phyloP scores from a whole-genome alignment of 208 protist species.

The Naegleria lovaniensis region DNA sequence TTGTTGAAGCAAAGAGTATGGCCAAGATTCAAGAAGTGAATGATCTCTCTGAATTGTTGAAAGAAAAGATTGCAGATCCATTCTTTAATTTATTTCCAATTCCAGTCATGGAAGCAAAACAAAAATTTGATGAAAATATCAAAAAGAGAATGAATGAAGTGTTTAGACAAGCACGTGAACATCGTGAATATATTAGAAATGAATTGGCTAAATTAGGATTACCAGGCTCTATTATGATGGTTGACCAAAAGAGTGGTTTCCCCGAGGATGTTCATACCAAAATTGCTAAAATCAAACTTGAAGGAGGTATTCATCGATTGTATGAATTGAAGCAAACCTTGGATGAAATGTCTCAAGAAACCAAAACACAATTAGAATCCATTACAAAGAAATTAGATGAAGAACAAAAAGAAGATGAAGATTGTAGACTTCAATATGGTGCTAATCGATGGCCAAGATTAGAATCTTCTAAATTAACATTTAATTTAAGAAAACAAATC shows the following conservation, averaged over 20 bases:
- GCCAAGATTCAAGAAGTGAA: not conserved
- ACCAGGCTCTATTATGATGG: not conserved
- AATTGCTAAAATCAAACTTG: not conserved
- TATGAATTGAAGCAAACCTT: not conserved
- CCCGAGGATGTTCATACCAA: conserved; percentile 12
- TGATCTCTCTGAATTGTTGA: not conserved
- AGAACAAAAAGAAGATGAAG: conserved; percentile 19
- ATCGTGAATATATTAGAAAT: not conserved
- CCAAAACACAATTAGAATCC: not conserved
- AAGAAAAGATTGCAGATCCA: not conserved
- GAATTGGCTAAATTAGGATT: not conserved
- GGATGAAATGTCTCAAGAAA: not conserved
- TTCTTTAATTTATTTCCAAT: conserved; percentile 6
- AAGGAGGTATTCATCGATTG: not conserved
- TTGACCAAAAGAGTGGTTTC: conserved; percentile 13
- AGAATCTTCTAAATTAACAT: not conserved
- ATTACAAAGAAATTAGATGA: not conserved
- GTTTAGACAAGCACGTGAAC: not conserved
- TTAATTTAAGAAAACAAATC: not conserved
- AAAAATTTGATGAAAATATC: not conserved
- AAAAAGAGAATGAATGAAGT: not conserved
- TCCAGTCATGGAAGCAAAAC: conserved; percentile 7
- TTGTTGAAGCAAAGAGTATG: not conserved
- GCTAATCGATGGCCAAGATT: conserved; percentile 6
- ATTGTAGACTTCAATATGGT: not conserved